Evolutionary conservation across 2,329 filamentous ascomycete species (phyloP), one percentile per base, ranked within the genome.

Genomic region (Moelleriella libera): DNA sequence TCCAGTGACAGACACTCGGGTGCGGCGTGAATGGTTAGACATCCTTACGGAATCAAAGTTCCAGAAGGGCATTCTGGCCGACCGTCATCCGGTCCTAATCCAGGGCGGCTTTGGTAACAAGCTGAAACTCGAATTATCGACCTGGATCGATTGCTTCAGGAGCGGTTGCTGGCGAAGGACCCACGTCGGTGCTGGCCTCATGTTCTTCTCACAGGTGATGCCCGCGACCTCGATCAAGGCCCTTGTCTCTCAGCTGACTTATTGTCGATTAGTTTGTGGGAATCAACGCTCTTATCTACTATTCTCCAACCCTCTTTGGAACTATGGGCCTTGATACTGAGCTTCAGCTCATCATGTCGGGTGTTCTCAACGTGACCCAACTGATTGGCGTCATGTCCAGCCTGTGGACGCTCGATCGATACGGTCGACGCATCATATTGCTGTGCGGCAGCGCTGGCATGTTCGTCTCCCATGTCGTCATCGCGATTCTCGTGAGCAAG

Each of bases 161-260:
- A 61, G 60, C 12, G 69, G 71, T 4, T 72, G 69, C 55, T 71
- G 70, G 63, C 64, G 69, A 42, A 63, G 63, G 10, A 65, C 63
- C 1, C 51, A 58, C 44, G 63, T 78, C 14, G 76, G 73, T 28
- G 59, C 70, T 6, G 65, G 68, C 1, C 55, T 80, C 11, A 72
- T 74, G 65, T 78, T 79, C 55, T 80, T 78, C 56, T 75, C 79
- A 48, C 74, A 76, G 51, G 72, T 74, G 43, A 61, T 32, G 41
- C 44, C 32, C 10, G 6, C n/a, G 4, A 1, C 21, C n/a, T 12
- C 41, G 34, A 37, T 37, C 8, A 12, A 37, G 12, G 34, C 12
- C 8, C 45, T 29, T 9, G 7, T 30, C 6, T 37, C 29, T 21
- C 30, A 21, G 28, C 30, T 31, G 14, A 6, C 3, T n/a, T 11